Evolutionary conservation across 345 rosid genomes (phyloP).

Genomic region (Combretum micranthum): DNA sequence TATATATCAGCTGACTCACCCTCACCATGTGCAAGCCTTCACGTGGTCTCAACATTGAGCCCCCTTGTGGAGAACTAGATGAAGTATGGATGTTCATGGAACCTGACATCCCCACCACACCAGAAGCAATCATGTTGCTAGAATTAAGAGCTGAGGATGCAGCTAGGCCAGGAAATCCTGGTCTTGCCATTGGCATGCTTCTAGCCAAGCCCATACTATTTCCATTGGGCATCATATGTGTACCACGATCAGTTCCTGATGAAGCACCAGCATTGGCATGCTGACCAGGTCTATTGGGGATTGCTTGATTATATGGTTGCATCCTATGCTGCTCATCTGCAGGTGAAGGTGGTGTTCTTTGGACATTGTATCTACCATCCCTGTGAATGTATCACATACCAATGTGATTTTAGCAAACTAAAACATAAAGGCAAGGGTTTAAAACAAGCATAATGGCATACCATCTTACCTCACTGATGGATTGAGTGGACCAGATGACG

Average conservation of each 20-base stretch:
- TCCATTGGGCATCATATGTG: conserved; percentile 58
- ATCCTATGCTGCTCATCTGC: conserved; percentile 79
- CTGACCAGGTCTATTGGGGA: conserved; percentile 59
- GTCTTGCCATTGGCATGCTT: conserved; percentile 63
- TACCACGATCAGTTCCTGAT: conserved; percentile 61
- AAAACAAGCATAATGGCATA: conserved; percentile 12
- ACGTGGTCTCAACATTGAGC: conserved; percentile 68
- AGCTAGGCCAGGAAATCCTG: conserved; percentile 71
- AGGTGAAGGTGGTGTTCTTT: conserved; percentile 54
- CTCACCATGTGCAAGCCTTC: conserved; percentile 66
- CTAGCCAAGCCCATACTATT: conserved; percentile 66
- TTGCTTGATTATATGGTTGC: conserved; percentile 64
- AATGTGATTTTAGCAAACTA: conserved; percentile 4
- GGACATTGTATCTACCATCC: conserved; percentile 70
- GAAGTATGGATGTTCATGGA: conserved; percentile 62
- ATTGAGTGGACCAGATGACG: conserved; percentile 57
- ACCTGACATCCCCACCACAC: conserved; percentile 63
- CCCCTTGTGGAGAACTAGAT: conserved; percentile 62
- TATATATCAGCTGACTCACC: conserved; percentile 33
- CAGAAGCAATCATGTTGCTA: conserved; percentile 58
- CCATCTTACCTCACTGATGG: conserved; percentile 46
- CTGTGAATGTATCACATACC: conserved; percentile 26
- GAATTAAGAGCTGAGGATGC: conserved; percentile 64
- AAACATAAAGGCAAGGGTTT: conserved; percentile 10
- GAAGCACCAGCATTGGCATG: conserved; percentile 65